Evolutionary conservation across 108 stramenopile species (phyloP).

Genomic region (Cyclotella sp.): DNA sequence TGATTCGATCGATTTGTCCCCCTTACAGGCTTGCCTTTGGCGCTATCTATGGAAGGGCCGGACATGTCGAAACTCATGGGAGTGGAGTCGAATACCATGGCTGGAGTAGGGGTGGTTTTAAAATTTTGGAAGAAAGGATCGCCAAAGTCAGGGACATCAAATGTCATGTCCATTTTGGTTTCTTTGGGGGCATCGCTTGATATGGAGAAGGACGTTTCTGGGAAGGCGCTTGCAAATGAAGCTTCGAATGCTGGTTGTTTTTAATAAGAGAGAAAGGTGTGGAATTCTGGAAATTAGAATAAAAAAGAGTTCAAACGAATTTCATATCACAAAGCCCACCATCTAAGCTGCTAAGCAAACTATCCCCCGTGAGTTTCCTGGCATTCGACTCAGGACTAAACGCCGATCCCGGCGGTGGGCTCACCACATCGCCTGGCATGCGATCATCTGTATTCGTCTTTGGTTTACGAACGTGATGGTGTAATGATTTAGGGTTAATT

Average conservation of each 20-base stretch:
- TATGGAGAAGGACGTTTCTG: slow-evolving; percentile 60
- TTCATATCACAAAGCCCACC: background rate
- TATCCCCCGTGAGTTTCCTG: slow-evolving; percentile 25
- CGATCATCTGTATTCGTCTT: slow-evolving; percentile 34
- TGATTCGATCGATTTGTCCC: slow-evolving; percentile 14
- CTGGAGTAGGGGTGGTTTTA: slow-evolving; percentile 15
- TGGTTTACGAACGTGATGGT: slow-evolving; percentile 19
- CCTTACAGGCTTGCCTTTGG: background rate
- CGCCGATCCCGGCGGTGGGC: background rate
- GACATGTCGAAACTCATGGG: slow-evolving; percentile 28
- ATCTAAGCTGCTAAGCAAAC: slow-evolving; percentile 72
- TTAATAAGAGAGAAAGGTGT: background rate
- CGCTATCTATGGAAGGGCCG: slow-evolving; percentile 12
- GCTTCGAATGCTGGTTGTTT: slow-evolving; percentile 66
- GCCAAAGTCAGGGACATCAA: slow-evolving; percentile 59
- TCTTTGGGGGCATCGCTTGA: slow-evolving; percentile 30
- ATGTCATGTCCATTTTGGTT: slow-evolving; percentile 43
- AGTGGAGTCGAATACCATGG: slow-evolving; percentile 30
- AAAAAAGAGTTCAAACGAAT: background rate
- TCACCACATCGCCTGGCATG: slow-evolving; percentile 43
- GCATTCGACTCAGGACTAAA: slow-evolving; percentile 6
- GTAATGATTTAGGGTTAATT: slow-evolving; percentile 4
- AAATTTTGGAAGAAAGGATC: slow-evolving; percentile 66
- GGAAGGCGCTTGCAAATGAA: slow-evolving; percentile 76
- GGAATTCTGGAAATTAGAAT: background rate